Base-by-base conservation (phyloP, 768 basidiomycete genomes). In the Hebeloma cylindrosporum region DNA sequence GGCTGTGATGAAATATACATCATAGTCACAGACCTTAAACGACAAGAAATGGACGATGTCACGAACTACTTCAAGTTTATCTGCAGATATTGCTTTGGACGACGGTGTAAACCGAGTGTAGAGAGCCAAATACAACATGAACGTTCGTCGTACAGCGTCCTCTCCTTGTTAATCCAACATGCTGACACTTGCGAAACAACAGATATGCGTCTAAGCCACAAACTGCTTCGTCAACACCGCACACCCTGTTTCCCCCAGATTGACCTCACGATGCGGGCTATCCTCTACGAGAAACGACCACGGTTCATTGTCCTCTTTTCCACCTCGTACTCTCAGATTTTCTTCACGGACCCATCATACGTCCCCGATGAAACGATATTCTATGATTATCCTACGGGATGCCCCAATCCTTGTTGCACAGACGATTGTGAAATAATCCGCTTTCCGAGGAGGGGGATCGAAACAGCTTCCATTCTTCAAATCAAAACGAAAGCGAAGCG, bases 381-480 rank as follows among this genome's bases (percentile, higher is more conserved):
- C 64, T 80, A 78, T 60, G 85, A 88, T 60, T 85, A 86, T 56
- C 86, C 86, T 5, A 85, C 80, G 7, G 86, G 86, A 11, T 88
- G 86, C 54, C 85, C 83, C 22, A 88, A 86, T 46, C 85, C 83
- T 1, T 84, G 80, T 56, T 88, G 86, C 61, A 83, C 78, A 25
- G 85, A 88, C 49, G 85, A 88, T 59, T 88, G 85, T 59, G 85
- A 88, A 64, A 85, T 88, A 77, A 82, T 88, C 54, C 80, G 85
- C 38, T 88, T 88, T 51, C 86, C 86, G 2, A 69, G 85, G 44
- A 69, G 73, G 44, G 85, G 86, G 2, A 55, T 77, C 16, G 79
- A 81, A 44, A 71, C 68, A 2, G 85, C 86, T 4, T 74, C 74
- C 3, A 70, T 88, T 30, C 71, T 88, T 26, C 72, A 82, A 30